Evolutionary conservation across 2,329 filamentous ascomycete species (phyloP), one percentile per base, ranked within the genome.

Genomic region (Clonostachys byssicola): DNA sequence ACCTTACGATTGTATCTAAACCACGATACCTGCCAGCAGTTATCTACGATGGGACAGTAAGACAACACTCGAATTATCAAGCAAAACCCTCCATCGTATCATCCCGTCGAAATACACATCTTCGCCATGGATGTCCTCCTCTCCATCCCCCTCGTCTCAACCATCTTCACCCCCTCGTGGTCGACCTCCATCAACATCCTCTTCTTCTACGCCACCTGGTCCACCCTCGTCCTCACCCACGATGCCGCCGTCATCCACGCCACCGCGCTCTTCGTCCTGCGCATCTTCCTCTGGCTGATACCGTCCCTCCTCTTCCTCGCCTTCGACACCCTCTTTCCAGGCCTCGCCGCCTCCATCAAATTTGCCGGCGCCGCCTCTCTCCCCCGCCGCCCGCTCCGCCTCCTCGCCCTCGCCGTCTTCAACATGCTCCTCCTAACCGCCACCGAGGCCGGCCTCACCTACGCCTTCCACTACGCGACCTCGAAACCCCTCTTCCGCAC

Each of bases 141-240:
- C 48, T 88, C 86, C 2, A 74, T 92, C 36, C 88, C 88, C 2
- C 77, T 89, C 52, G 67, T 89, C 39, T 87, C 85, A 30, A 87
- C 85, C 58, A 73, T 88, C 56, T 71, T 84, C 43, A 75, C 81
- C 17, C 79, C 81, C 3, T 72, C 77, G 42, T 91, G 86, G 71
- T 85, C 75, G 13, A 92, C 90, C 2, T 91, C 85, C 2, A 73
- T 95, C 52, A 96, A 94, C 64, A 70, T 95, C 20, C 71, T 95
- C 52, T 92, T 95, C 72, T 94, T 96, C 67, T 92, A 91, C 64
- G 80, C 95, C 71, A 92, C 89, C 56, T 96, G 91, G 91, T 83
- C 83, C 6, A 92, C 89, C 0, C 77, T 96, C 34, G 82, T 95
- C 38, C 72, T 92, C 4, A 87, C 86, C 7, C 87, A 95, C 57